A percentile compares a stretch with the other conserved stretches of the same genome.
Conservation (phyloP, 1,284 basidiomycete species). For the Mycosarcoma maydis region DNA sequence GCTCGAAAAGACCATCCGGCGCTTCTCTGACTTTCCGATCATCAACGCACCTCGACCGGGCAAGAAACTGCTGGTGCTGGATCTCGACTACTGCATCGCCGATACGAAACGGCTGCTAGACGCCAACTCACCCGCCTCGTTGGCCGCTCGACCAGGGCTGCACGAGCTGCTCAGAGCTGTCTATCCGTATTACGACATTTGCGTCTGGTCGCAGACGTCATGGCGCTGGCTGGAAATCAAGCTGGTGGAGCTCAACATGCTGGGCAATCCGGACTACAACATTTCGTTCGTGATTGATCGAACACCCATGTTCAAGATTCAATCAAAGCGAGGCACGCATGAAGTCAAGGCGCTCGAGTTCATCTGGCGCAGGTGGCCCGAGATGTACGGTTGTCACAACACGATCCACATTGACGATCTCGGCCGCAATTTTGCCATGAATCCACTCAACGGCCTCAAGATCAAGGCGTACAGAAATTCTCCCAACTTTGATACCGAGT, state of each 20-base stretch:
- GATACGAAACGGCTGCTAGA: constrained; percentile 70
- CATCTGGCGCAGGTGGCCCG: constrained; percentile 58
- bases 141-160: constrained; percentile 80
- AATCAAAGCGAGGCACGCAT: constrained; percentile 76
- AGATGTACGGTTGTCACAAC: constrained; percentile 70
- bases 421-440: constrained; percentile 80
- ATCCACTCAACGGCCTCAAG: constrained; percentile 83
- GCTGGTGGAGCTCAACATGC: constrained; percentile 84
- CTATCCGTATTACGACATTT: constrained; percentile 64
- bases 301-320: constrained; percentile 87
- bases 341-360: constrained; percentile 69
- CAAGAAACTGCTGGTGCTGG: constrained; percentile 79
- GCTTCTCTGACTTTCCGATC: constrained; percentile 54
- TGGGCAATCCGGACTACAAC: constrained; percentile 67
- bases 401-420: constrained; percentile 90
- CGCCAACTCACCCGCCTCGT: constrained; percentile 80
- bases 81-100: constrained; percentile 77
- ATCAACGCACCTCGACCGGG: constrained; percentile 49
- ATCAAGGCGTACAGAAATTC: constrained; percentile 72
- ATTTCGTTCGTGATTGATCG: constrained; percentile 74
- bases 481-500: constrained; percentile 54
- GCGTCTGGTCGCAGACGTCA: constrained; percentile 71
- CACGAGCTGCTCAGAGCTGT: constrained; percentile 75
- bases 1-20: constrained; percentile 47
- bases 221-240: constrained; percentile 94